Conservation (phyloP, 148 eudicot species). For the Rhododendron ovatum region DNA sequence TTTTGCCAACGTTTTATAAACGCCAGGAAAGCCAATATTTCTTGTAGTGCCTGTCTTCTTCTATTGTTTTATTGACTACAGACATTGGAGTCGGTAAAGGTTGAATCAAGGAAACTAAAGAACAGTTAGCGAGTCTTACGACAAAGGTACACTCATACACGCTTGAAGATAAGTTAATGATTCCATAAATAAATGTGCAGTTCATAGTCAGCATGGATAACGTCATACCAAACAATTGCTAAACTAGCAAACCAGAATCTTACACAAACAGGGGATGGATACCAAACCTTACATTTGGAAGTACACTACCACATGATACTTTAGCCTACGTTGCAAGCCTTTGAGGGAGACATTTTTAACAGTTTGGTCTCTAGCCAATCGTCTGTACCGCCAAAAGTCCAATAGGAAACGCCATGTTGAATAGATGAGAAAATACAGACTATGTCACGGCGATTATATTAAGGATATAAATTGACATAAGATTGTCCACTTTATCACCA, state of each 20-base stretch:
- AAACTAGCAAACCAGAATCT: neutral
- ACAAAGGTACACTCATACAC: neutral
- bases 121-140: neutral
- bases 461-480: too few species aligned
- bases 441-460: too few species aligned
- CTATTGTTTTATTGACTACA: slow-evolving; percentile 56
- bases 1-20: too few species aligned
- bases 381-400: too few species aligned
- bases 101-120: slow-evolving; percentile 49
- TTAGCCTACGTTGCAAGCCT: neutral
- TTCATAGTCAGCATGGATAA: neutral
- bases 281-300: neutral
- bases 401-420: too few species aligned
- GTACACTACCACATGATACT: neutral
- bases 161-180: too few species aligned
- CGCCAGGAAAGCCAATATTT: too few species aligned
- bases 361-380: too few species aligned
- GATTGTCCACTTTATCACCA: too few species aligned
- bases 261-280: neutral
- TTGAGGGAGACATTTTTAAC: neutral
- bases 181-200: neutral
- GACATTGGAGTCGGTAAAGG: slow-evolving; percentile 59
- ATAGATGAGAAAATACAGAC: too few species aligned
- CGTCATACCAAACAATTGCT: neutral
- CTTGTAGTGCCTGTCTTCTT: slow-evolving; percentile 53